These are phyloP conservation scores for Daldinia decipiens DNA, from an alignment of 495 filamentous ascomycete species.

Conservation along the genomic window DNA sequence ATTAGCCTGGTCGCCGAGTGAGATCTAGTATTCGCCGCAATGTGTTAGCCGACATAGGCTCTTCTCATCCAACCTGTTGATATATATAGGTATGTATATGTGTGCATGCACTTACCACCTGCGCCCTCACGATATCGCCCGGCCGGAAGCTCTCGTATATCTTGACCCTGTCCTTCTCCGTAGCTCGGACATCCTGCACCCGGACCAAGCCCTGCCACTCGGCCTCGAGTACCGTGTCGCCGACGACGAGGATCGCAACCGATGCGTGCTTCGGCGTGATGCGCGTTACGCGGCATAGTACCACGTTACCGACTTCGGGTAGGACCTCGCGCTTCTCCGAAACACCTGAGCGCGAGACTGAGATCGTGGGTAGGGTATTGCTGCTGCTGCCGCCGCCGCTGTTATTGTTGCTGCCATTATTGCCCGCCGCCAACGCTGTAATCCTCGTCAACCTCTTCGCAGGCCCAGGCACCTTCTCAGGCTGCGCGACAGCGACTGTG, in stretches of 20 bases:
- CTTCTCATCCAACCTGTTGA: not conserved
- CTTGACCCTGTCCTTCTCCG: conserved; percentile 94
- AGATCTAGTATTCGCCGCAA: conserved; percentile 64
- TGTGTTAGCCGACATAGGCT: not conserved
- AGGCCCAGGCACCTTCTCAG: conserved; percentile 63
- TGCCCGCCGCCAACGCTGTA: conserved; percentile 45
- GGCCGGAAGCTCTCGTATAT: conserved; percentile 91
- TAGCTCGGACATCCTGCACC: conserved; percentile 89
- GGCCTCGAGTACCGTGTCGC: conserved; percentile 68
- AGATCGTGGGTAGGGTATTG: conserved; percentile 51
- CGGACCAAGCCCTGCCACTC: conserved; percentile 72
- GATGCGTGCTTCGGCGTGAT: conserved; percentile 84
- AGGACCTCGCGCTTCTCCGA: conserved; percentile 72
- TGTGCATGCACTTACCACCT: conserved; percentile 69
- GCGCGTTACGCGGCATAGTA: conserved; percentile 85
- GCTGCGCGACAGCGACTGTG: conserved; percentile 62
- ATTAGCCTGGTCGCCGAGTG: conserved; percentile 89
- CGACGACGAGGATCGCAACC: conserved; percentile 81
- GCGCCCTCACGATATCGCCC: conserved; percentile 90
- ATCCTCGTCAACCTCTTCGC: conserved; percentile 67
- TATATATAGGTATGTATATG: not conserved
- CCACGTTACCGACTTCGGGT: conserved; percentile 79
- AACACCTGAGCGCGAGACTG: conserved; percentile 49
- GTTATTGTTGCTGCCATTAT: conserved; percentile 9
- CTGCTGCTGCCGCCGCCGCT: conserved; percentile 14